Conservation (phyloP, 2,329 filamentous ascomycete genomes). For the Fusarium sp. region DNA sequence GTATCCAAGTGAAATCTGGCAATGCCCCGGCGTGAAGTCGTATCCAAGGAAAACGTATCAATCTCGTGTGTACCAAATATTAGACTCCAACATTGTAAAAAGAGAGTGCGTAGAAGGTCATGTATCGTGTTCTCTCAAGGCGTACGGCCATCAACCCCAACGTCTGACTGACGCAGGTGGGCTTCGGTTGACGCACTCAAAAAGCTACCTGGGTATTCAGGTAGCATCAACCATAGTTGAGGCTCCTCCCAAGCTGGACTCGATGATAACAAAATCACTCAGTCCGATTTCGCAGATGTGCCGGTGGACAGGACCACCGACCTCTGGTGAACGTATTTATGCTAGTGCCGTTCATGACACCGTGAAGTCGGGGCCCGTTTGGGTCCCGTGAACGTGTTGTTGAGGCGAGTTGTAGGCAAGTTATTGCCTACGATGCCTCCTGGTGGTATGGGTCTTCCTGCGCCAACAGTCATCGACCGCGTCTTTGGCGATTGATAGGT, state of each 20-base stretch:
- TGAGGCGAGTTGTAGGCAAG: slow-evolving; percentile 15
- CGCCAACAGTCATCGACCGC: slow-evolving; percentile 64
- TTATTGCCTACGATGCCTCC: slow-evolving; percentile 38
- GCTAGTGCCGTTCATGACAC: slow-evolving; percentile 35
- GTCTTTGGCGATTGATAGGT: slow-evolving; percentile 56
- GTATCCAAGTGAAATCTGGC: slow-evolving; percentile 9
- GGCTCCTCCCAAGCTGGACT: slow-evolving; percentile 14
- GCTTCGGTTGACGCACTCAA: background rate
- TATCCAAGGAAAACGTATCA: slow-evolving; percentile 1
- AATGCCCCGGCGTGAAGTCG: slow-evolving; percentile 9
- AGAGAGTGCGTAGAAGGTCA: background rate
- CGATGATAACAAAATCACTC: slow-evolving; percentile 19
- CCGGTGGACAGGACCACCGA: slow-evolving; percentile 22
- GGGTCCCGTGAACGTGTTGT: slow-evolving; percentile 43
- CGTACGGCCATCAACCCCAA: background rate
- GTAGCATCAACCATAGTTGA: slow-evolving; percentile 1
- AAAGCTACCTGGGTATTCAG: background rate
- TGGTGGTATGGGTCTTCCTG: slow-evolving; percentile 54
- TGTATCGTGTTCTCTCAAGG: slow-evolving; percentile 18
- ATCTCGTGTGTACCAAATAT: slow-evolving; percentile 7
- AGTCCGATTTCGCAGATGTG: slow-evolving; percentile 35
- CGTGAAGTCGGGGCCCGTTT: slow-evolving; percentile 34
- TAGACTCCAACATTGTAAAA: slow-evolving; percentile 1
- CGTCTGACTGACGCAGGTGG: background rate
- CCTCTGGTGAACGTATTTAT: slow-evolving; percentile 49